Base-by-base conservation (phyloP, 1,284 basidiomycete species). In the Apiotrichum domesticum region DNA sequence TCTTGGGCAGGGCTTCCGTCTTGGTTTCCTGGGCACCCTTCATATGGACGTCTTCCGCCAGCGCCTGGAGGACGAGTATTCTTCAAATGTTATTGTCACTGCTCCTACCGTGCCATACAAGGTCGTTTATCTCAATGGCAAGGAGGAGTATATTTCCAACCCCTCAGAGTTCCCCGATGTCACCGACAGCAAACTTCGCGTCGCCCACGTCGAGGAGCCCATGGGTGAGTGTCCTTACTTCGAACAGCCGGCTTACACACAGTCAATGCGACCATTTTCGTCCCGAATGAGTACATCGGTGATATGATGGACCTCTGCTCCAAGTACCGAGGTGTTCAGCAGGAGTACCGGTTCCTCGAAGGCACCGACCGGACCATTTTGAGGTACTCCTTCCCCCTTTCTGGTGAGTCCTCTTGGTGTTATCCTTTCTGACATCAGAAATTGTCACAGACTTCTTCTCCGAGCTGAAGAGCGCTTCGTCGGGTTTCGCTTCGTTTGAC, bases 371-470 rank as follows among this genome's bases (percentile, higher is more conserved):
- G 90, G 32, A 83, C 88, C 35, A 86, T 94, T 50, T 75, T 96
- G 63, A 86, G 83, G 15, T 93, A 90, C 66, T 81, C 80, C 6
- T 73, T 97, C n/a, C 93, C 93, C 8, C 78, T 97, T 59, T 60
- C 72, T 0, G 47, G 47, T 49, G 35, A 49, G 35, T 39, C 13
- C 8, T 15, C 3, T 6, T 8, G 11, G 3, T 47, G 6, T 14
- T 9, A 21, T 3, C 7, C 11, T 1, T 10, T 15, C 40, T 15
- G 40, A 2, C 35, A 10, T 6, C 47, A 49, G 91, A 94, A 74
- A 89, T 97, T 56, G 90, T 97, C 6, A 90, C 88, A 2, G 86
- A 90, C 74, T 97, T 97, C 74, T 96, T 94, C 72, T 89, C 93
- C 66, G 85, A 87, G 66, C 80, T 97, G 55, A 97, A 97, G 77